Base-by-base conservation (phyloP, 768 basidiomycete species). In the Pleurotus tuoliensis region DNA sequence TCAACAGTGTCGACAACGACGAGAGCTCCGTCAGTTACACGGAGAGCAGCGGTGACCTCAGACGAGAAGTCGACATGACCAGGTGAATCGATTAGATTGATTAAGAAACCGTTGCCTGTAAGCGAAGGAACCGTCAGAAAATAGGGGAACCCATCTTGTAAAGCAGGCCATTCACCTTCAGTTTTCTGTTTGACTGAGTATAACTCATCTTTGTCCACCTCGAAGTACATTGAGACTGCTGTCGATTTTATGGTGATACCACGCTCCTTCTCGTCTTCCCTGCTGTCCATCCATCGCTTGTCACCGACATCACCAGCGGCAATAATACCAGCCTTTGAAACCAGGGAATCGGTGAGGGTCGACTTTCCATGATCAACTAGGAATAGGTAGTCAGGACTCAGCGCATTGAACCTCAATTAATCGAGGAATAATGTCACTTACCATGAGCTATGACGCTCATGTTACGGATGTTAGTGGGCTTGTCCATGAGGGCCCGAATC, bases 61-160 rank as follows among this genome's bases (percentile, higher is more conserved):
- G 97, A 98, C 27, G 97, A 99, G 82, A 99, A 99, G 74, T 99
- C 97, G 74, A 99, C 97, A 85, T 99, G 97, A 67, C 97, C 97
- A 54, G 97, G 97, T 7, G 95, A 98, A 73, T 99, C 97, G 80
- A 99, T 98, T 78, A 99, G 78, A 79, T 99, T 99, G 82, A 99
- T 98, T 83, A 99, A 84, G 84, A 99, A 99, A 73, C 97, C 93
- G 69, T 85, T 81, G 62, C 94, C 94, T 87, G 58, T 38, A 55
- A 37, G 58, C 55, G 24, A 22, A 55, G 41, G 22, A 15, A 55
- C 38, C n/a, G 43, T 41, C 27, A 34, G 30, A 38, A 41, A 12
- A 44, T 41, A 45, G 47, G 39, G 30, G 5, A 25, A 39, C 20
- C 13, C 24, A 9, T 41, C 11, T 5, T 11, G 16, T 8, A 5